These are phyloP conservation scores for Podaxis sp. DNA, from an alignment of 768 basidiomycete genomes.

Conservation along the genomic window DNA sequence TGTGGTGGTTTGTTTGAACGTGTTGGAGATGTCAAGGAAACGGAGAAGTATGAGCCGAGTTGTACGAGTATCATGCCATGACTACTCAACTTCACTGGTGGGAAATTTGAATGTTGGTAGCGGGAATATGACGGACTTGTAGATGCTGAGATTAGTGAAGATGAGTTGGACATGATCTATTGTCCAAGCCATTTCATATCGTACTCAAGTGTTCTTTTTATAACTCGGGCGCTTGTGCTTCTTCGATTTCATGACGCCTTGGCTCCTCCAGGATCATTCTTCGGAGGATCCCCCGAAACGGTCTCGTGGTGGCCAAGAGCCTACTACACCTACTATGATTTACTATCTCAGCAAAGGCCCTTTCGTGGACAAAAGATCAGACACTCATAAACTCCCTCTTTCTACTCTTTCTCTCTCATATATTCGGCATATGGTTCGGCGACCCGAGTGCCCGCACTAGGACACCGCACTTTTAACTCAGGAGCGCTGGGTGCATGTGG, in stretches of 20 bases:
- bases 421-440: slow-evolving; percentile 41
- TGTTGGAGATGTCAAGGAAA: no score
- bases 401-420: slow-evolving; percentile 42
- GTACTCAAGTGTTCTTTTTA: neutral
- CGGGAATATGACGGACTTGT: slow-evolving; percentile 47
- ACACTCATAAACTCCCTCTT: slow-evolving; percentile 43
- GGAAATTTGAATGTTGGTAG: slow-evolving; percentile 28
- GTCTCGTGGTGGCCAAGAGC: slow-evolving; percentile 44
- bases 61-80: no score
- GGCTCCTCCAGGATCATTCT: slow-evolving; percentile 47
- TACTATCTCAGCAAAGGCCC: slow-evolving; percentile 41
- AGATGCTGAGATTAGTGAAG: slow-evolving; percentile 51
- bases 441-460: slow-evolving; percentile 25
- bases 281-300: slow-evolving; percentile 47
- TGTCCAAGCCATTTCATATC: neutral
- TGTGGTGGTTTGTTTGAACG: no score
- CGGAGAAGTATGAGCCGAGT: no score
- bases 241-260: neutral
- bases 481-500: slow-evolving; percentile 38
- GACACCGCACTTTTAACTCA: neutral
- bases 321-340: slow-evolving; percentile 53
- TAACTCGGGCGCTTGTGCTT: neutral
- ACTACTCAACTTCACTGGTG: no score
- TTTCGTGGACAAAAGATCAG: slow-evolving; percentile 59
- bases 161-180: slow-evolving; percentile 25